These are phyloP conservation scores for Ogataea zsoltii DNA, from an alignment of 805 yeast species.

Conservation along the genomic window DNA sequence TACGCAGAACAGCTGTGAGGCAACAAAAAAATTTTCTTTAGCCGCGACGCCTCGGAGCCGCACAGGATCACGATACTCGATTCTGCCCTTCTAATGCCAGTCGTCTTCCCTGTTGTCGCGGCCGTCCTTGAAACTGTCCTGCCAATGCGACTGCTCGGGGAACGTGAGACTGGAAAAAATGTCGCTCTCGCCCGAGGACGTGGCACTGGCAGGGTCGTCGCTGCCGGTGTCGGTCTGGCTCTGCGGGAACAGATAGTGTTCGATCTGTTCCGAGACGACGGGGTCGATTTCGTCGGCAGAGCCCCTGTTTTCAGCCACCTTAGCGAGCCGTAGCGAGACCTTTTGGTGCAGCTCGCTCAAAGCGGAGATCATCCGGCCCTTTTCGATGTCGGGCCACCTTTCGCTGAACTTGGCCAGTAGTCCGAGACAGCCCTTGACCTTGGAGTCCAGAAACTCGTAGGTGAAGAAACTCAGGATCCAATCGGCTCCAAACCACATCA, in stretches of 20 bases:
- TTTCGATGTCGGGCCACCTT: conserved; percentile 17
- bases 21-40: not conserved
- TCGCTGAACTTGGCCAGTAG: conserved; percentile 13
- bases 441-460: conserved; percentile 13
- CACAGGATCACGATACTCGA: not conserved
- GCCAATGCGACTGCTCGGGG: conserved; percentile 14
- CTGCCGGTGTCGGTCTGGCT: conserved; percentile 3
- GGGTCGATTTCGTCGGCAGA: not conserved
- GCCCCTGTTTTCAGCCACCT: not conserved
- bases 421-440: conserved; percentile 10
- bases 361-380: conserved; percentile 10
- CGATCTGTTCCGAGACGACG: conserved; percentile 10
- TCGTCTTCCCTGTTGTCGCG: conserved; percentile 1
- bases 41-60: not conserved
- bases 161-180: not conserved
- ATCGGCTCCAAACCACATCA: conserved; percentile 15
- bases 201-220: not conserved
- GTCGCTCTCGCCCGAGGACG: not conserved
- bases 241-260: conserved; percentile 11
- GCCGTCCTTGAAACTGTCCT: conserved; percentile 11
- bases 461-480: conserved; percentile 17
- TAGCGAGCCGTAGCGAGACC: conserved; percentile 4
- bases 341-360: conserved; percentile 7
- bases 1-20: too few relatives aligned
- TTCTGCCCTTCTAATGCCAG: conserved; percentile 1